phyloP scores from a whole-genome alignment of 805 yeast genomes.

The Candida yuanshanica region DNA sequence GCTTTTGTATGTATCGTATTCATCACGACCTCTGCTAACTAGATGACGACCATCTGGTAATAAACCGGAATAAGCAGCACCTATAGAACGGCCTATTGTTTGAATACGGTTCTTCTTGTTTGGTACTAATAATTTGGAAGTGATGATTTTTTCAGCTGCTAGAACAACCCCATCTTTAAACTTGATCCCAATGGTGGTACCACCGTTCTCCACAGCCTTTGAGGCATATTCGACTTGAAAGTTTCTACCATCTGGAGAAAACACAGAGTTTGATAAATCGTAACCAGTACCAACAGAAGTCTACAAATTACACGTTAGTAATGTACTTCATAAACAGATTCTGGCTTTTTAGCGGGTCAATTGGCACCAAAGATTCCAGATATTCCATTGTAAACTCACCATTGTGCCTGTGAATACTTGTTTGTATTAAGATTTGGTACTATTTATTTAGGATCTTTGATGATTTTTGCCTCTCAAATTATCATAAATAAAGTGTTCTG shows the following conservation, averaged over 20 bases:
- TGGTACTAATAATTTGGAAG: conserved; percentile 84
- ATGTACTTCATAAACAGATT: not conserved
- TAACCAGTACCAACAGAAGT: conserved; percentile 99
- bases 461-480: not conserved
- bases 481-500: no score
- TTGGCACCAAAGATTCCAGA: not conserved
- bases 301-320: conserved; percentile 23
- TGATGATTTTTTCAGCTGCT: conserved; percentile 91
- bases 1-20: conserved; percentile 72
- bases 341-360: not conserved
- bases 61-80: conserved; percentile 91
- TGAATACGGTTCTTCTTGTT: conserved; percentile 87
- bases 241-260: conserved; percentile 82
- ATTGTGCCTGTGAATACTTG: not conserved
- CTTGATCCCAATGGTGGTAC: conserved; percentile 90
- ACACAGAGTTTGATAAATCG: conserved; percentile 95
- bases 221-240: conserved; percentile 98
- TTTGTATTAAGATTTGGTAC: not conserved
- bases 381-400: not conserved
- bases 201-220: conserved; percentile 96
- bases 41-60: conserved; percentile 96
- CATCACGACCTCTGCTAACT: conserved; percentile 89
- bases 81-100: conserved; percentile 88
- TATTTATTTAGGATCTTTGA: not conserved
- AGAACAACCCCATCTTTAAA: conserved; percentile 92